phyloP scores from a whole-genome alignment of 2,329 filamentous ascomycete species.

The Tolypocladium inflatum region DNA sequence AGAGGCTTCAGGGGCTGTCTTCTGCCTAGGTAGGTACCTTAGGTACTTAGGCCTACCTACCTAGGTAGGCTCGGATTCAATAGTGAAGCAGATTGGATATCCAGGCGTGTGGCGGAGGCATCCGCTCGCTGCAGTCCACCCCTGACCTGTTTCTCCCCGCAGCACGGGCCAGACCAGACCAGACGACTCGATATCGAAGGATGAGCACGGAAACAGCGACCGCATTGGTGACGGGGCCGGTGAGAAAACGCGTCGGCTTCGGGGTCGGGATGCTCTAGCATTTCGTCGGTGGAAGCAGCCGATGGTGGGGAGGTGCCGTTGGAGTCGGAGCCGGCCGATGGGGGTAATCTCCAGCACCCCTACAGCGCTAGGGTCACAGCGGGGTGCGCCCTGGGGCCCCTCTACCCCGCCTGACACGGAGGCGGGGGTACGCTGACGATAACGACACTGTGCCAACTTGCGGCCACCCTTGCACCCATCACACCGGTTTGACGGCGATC shows the following conservation, averaged over 20 bases:
- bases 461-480: not conserved
- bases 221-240: not conserved
- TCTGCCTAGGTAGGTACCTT: no score
- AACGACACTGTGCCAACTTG: not conserved
- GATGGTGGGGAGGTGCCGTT: slow-evolving; percentile 14
- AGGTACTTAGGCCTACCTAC: no score
- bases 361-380: not conserved
- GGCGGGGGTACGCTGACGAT: not conserved
- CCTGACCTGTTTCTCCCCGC: not conserved
- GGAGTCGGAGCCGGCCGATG: slow-evolving; percentile 22
- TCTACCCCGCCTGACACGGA: not conserved
- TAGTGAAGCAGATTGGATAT: not conserved
- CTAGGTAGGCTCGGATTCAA: not conserved
- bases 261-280: not conserved
- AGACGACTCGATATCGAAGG: not conserved
- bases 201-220: not conserved
- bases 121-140: not conserved
- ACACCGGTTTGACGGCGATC: not conserved
- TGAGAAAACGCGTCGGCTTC: not conserved
- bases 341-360: not conserved
- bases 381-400: not conserved
- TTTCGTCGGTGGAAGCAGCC: slow-evolving; percentile 14
- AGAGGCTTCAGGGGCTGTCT: not conserved
- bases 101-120: not conserved
- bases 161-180: not conserved